These are phyloP conservation scores for Cytospora leucostoma DNA, from an alignment of 2,329 filamentous ascomycete genomes.

Conservation along the genomic window DNA sequence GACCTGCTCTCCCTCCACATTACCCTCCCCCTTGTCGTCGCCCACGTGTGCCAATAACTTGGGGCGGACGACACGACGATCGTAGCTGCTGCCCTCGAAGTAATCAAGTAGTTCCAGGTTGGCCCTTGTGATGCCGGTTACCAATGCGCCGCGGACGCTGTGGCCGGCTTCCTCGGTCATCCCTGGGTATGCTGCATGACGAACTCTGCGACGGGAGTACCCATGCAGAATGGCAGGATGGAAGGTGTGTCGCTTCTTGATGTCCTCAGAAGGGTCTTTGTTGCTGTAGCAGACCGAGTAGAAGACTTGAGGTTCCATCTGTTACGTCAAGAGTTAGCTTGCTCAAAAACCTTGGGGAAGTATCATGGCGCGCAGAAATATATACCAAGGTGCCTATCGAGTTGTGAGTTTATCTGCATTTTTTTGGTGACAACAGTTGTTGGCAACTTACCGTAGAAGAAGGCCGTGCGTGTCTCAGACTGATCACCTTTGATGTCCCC, in stretches of 20 bases:
- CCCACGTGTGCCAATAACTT: constrained; percentile 48
- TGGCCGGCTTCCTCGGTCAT: constrained; percentile 60
- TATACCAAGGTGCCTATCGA: constrained; percentile 43
- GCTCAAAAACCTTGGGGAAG: not conserved
- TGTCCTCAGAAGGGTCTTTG: constrained; percentile 48
- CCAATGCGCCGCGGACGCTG: constrained; percentile 72
- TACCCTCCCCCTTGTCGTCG: constrained; percentile 42
- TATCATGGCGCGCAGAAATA: no score
- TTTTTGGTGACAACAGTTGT: no score
- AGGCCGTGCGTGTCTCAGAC: constrained; percentile 42
- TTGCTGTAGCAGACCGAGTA: constrained; percentile 77
- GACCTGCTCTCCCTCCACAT: constrained; percentile 48
- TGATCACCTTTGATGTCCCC: not conserved
- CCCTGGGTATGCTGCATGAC: constrained; percentile 75
- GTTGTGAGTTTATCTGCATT: constrained; percentile 30
- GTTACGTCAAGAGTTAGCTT: not conserved
- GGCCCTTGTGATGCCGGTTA: constrained; percentile 74
- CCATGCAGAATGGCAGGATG: constrained; percentile 74
- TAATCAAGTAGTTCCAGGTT: constrained; percentile 75
- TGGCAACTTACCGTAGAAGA: constrained; percentile 56
- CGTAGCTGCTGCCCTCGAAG: constrained; percentile 81
- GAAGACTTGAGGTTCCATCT: constrained; percentile 86
- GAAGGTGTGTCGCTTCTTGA: constrained; percentile 61
- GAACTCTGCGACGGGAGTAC: constrained; percentile 71
- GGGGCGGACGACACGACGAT: constrained; percentile 55